Percentiles rank a stretch among this genome's conserved stretches.
Conservation (phyloP, 495 filamentous ascomycete species). For the Aspergillus steynii region DNA sequence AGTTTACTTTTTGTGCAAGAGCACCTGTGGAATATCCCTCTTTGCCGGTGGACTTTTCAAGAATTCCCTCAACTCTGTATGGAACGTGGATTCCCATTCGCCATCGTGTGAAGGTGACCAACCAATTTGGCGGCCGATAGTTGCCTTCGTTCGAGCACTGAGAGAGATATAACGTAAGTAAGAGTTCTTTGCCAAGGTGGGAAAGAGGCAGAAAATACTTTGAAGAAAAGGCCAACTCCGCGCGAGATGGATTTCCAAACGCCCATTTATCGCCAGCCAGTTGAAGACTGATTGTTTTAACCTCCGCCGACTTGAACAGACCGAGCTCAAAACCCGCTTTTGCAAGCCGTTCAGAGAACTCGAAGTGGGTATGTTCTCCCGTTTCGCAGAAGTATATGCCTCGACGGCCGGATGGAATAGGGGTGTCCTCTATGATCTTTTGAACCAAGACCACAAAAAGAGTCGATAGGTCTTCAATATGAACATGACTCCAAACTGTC, state of each 20-base stretch:
- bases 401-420: constrained; percentile 38
- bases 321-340: constrained; percentile 34
- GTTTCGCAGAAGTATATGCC: constrained; percentile 48
- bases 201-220: constrained; percentile 15
- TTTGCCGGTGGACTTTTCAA: not conserved
- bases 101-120: constrained; percentile 33
- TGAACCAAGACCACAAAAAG: constrained; percentile 35
- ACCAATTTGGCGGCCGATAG: constrained; percentile 31
- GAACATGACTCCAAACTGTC: constrained; percentile 49
- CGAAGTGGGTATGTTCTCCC: constrained; percentile 40
- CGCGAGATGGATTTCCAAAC: constrained; percentile 21
- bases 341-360: constrained; percentile 36
- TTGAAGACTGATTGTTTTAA: constrained; percentile 33
- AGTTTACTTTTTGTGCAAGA: too few species aligned
- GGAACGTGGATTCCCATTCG: constrained; percentile 3
- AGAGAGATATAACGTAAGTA: not conserved
- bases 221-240: constrained; percentile 39
- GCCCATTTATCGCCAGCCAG: constrained; percentile 30
- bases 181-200: not conserved
- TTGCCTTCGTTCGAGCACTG: constrained; percentile 28
- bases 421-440: constrained; percentile 19
- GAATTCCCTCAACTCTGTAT: constrained; percentile 4
- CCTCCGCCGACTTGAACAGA: constrained; percentile 26
- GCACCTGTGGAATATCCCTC: too few species aligned
- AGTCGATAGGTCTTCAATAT: constrained; percentile 45